Evolutionary conservation across 768 basidiomycete species (phyloP).

Genomic region (Gloeostereum incarnatum): DNA sequence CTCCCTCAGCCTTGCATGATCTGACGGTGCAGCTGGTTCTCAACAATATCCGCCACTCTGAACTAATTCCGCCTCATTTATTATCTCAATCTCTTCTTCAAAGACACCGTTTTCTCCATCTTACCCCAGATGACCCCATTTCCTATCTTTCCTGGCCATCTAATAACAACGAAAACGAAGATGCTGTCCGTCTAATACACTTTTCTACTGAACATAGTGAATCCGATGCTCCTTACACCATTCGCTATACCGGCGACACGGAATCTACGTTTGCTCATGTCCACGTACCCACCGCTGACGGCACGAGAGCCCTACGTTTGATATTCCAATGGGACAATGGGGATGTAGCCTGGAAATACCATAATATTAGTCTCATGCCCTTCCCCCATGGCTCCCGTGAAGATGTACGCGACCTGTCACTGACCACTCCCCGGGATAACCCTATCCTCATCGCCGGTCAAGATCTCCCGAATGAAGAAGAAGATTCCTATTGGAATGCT

Average conservation of each 20-base stretch:
- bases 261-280: conserved; percentile 51
- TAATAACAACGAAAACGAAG: conserved; percentile 18
- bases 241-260: conserved; percentile 26
- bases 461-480: conserved; percentile 29
- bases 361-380: conserved; percentile 61
- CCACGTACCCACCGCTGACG: conserved; percentile 33
- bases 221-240: conserved; percentile 6
- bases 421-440: too few relatives aligned
- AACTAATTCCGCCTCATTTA: conserved; percentile 50
- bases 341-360: conserved; percentile 53
- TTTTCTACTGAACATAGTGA: conserved; percentile 10
- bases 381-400: too few relatives aligned
- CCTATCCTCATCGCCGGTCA: too few relatives aligned
- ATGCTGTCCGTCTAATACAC: conserved; percentile 34
- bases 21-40: too few relatives aligned
- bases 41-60: conserved; percentile 24
- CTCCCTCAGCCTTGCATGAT: too few relatives aligned
- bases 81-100: conserved; percentile 50
- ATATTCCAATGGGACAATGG: conserved; percentile 57
- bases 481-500: conserved; percentile 62
- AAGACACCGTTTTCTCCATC: conserved; percentile 54
- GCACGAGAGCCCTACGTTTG: conserved; percentile 48
- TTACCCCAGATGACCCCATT: conserved; percentile 37
- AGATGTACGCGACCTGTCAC: too few relatives aligned
- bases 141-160: conserved; percentile 68